Evolutionary conservation across 768 basidiomycete species (phyloP), one percentile per base, ranked within the genome.

Genomic region (Stropharia rugosoannulata): DNA sequence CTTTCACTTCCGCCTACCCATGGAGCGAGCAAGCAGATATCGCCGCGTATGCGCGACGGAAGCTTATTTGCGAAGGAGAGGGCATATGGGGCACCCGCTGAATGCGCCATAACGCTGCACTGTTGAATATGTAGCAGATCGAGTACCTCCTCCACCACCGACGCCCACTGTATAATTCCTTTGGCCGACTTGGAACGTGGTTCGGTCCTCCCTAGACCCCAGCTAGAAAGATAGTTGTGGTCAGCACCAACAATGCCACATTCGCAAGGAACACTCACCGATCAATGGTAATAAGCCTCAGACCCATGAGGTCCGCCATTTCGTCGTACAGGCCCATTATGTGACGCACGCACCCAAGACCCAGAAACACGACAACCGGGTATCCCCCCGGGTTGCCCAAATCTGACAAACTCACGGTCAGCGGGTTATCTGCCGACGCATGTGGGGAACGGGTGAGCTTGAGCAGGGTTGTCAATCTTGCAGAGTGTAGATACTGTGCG

Each of bases 251-350:
- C 44, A 35, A n/a, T 36, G 32, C 47, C 58, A 27, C 9, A 39
- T 37, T 47, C 12, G 38, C 22, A n/a, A 27, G 46, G 19, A 49
- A 4, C 9, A 71, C 80, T 60, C 68, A 93, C 81, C 96, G 82
- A 71, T 99, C 96, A 61, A 99, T 87, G 44, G 95, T 95, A 63
- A 99, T 95, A 51, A 99, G 76, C 53, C 96, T 78, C 36, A 99
- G 78, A 5, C 88, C 88, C 55, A 96, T 72, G 55, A 87, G 89
- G 57, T 87, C 85, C 4, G 96, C 96, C 85, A 98, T 89, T 67
- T 99, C 96, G 68, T 98, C 96, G 67, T 95, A 98, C 46, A 98
- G 73, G 12, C 92, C 95, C 80, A 97, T 90, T 55, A 98, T 81
- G 70, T 98, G 95, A 39, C 96, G 83, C 3, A 98, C 96, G 65